A percentile compares a stretch with the other conserved stretches of the same genome.
phyloP scores from a whole-genome alignment of 2,329 filamentous ascomycete species.

The Hyphodiscus sp. region DNA sequence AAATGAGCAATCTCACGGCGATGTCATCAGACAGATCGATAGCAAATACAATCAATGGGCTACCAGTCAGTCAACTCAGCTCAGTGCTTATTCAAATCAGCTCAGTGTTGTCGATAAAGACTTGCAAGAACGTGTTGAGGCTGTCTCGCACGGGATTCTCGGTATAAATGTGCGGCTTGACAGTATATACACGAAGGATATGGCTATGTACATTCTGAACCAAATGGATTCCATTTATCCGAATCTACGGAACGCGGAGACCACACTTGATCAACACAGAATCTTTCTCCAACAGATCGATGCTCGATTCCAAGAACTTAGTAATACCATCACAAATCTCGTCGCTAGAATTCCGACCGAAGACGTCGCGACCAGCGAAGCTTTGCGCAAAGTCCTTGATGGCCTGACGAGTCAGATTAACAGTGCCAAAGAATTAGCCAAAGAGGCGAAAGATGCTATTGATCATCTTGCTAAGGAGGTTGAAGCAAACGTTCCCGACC shows the following conservation, averaged over 20 bases:
- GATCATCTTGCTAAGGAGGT: neutral
- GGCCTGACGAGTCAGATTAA: neutral
- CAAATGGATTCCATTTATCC: neutral
- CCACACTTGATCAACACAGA: neutral
- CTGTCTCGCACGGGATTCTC: neutral
- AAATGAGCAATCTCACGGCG: neutral
- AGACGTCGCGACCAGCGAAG: neutral
- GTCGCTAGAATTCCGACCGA: neutral
- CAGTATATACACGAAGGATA: neutral
- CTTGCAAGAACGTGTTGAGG: neutral
- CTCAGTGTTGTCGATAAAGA: neutral
- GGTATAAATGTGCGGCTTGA: neutral
- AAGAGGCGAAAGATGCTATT: neutral
- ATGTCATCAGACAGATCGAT: neutral
- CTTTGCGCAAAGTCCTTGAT: neutral
- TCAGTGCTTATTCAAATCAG: too few relatives aligned
- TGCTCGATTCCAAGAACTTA: neutral
- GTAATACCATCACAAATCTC: neutral
- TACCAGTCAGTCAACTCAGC: neutral
- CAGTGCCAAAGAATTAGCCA: neutral
- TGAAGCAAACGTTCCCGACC: neutral
- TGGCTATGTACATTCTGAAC: neutral
- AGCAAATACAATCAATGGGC: neutral
- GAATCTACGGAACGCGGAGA: neutral
- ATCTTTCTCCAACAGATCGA: neutral